These are phyloP conservation scores for Zygoascus flipseniorum DNA, from an alignment of 805 yeast genomes.

Conservation along the genomic window DNA sequence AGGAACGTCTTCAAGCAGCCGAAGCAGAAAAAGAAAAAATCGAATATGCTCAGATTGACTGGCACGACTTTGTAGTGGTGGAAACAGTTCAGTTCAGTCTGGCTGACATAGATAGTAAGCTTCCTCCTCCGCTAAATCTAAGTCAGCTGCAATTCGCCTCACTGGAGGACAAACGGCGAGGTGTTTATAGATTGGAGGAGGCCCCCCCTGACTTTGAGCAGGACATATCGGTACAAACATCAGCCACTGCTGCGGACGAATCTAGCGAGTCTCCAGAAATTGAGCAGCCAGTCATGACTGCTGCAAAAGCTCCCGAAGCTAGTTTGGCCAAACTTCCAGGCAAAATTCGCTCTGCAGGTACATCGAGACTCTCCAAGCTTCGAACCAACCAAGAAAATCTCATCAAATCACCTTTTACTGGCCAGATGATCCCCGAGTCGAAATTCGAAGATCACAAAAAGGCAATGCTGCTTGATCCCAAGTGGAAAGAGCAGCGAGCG, in stretches of 20 bases:
- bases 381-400: slow-evolving; percentile 24
- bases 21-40: slow-evolving; percentile 35
- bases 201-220: slow-evolving; percentile 35
- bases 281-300: slow-evolving; percentile 5
- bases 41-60: slow-evolving; percentile 69
- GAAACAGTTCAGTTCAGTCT: slow-evolving; percentile 60
- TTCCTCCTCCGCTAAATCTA: slow-evolving; percentile 43
- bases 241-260: neutral
- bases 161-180: slow-evolving; percentile 41
- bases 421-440: slow-evolving; percentile 57
- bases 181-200: slow-evolving; percentile 31
- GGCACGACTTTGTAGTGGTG: slow-evolving; percentile 75
- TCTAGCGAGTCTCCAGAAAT: neutral
- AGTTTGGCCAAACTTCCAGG: slow-evolving; percentile 26
- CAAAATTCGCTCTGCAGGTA: slow-evolving; percentile 64
- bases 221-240: neutral
- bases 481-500: slow-evolving; percentile 57
- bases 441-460: slow-evolving; percentile 60
- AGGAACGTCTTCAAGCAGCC: slow-evolving; percentile 30
- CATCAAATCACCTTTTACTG: slow-evolving; percentile 75
- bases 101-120: slow-evolving; percentile 37
- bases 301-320: slow-evolving; percentile 7
- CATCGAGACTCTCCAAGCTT: slow-evolving; percentile 42
- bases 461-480: slow-evolving; percentile 66
- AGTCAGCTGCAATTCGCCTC: slow-evolving; percentile 56